Evolutionary conservation across 2,329 filamentous ascomycete species (phyloP).

Genomic region (Calonectria naviculata): DNA sequence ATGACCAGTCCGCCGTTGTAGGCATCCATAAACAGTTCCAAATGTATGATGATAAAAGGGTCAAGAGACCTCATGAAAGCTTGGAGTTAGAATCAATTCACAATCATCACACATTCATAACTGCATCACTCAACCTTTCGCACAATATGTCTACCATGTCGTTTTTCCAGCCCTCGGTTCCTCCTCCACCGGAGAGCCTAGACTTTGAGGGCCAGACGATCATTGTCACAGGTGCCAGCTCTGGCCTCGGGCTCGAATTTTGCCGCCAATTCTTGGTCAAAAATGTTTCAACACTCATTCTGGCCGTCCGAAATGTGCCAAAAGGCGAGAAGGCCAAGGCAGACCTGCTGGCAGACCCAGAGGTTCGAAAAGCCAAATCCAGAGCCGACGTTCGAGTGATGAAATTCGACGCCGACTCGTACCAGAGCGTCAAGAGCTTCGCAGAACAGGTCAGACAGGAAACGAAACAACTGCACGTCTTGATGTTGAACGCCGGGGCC

Average conservation of each 20-base stretch:
- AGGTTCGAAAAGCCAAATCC: constrained; percentile 11
- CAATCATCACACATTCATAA: no score
- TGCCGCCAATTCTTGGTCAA: constrained; percentile 49
- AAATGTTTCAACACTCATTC: constrained; percentile 49
- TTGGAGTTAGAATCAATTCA: no score
- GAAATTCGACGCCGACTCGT: constrained; percentile 19
- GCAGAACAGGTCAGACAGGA: neutral
- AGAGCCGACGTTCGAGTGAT: constrained; percentile 16
- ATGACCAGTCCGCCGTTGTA: no score
- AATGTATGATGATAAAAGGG: no score
- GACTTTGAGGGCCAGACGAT: constrained; percentile 41
- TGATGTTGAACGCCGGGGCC: constrained; percentile 28
- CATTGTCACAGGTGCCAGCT: constrained; percentile 56
- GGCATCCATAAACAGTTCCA: no score
- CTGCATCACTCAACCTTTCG: neutral
- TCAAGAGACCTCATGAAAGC: no score
- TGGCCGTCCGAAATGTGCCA: constrained; percentile 49
- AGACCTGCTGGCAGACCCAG: neutral
- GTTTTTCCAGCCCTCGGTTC: constrained; percentile 22
- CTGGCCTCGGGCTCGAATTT: constrained; percentile 54
- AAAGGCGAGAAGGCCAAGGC: constrained; percentile 41
- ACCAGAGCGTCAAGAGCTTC: constrained; percentile 22
- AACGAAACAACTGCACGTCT: neutral
- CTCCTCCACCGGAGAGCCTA: constrained; percentile 21
- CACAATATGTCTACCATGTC: constrained; percentile 7